These are phyloP conservation scores for Amanita fuliginea DNA, from an alignment of 768 basidiomycete species.

Conservation along the genomic window DNA sequence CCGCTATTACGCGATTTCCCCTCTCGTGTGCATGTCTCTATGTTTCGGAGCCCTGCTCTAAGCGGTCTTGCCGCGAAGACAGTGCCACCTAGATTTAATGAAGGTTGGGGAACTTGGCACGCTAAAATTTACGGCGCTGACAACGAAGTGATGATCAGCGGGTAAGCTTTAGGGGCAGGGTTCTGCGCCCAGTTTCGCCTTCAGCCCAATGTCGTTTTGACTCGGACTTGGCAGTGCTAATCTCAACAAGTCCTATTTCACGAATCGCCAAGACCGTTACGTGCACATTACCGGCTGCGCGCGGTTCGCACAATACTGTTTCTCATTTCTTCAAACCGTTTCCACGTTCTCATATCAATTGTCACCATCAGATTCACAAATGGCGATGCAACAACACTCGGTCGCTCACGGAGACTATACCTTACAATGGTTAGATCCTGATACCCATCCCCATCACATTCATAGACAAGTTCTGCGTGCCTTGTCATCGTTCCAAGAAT, in stretches of 20 bases:
- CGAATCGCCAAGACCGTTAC: constrained; percentile 92
- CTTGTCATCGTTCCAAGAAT: constrained; percentile 49
- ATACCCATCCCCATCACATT: constrained; percentile 60
- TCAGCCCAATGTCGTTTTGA: background rate
- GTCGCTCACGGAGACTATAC: constrained; percentile 31
- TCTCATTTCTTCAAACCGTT: constrained; percentile 59
- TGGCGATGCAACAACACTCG: constrained; percentile 16
- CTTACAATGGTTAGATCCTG: constrained; percentile 57
- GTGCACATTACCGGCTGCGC: constrained; percentile 56
- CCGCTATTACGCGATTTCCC: constrained; percentile 69
- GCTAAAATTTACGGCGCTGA: constrained; percentile 93
- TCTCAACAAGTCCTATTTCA: constrained; percentile 86
- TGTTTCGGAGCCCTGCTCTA: constrained; percentile 85
- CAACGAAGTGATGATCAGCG: constrained; percentile 85
- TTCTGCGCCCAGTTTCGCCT: background rate
- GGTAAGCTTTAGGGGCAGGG: constrained; percentile 36
- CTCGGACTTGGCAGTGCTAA: constrained; percentile 59
- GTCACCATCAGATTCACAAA: constrained; percentile 13
- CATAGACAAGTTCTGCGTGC: constrained; percentile 46
- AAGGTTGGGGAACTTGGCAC: constrained; percentile 99
- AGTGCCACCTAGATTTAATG: constrained; percentile 89
- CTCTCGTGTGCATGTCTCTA: constrained; percentile 58
- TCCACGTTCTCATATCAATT: constrained; percentile 64
- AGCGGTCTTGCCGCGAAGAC: constrained; percentile 61
- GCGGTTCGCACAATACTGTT: constrained; percentile 71